A percentile compares a stretch with the other conserved stretches of the same genome.
Conservation (phyloP, 2,329 filamentous ascomycete species). For the Aspergillus piperis region DNA sequence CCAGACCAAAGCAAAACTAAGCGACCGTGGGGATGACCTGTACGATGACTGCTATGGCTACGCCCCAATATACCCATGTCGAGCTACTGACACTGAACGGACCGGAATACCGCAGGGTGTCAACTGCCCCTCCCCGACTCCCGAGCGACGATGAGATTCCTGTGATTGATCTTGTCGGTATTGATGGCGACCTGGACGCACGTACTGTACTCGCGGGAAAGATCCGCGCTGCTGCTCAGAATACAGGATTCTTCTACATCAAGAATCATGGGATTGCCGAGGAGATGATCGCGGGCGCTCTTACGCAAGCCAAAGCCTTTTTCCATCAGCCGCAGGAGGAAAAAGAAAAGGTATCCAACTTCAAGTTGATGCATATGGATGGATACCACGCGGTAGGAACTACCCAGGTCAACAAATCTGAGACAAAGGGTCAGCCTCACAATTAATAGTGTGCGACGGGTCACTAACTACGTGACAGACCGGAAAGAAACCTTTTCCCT, state of each 20-base stretch:
- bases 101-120: constrained; percentile 48
- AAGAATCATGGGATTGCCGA: constrained; percentile 52
- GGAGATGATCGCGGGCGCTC: constrained; percentile 21
- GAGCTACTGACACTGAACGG: constrained; percentile 50
- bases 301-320: constrained; percentile 37
- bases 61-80: constrained; percentile 37
- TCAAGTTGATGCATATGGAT: constrained; percentile 49
- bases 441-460: background rate
- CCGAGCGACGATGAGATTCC: constrained; percentile 53
- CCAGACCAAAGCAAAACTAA: too few species aligned
- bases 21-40: background rate
- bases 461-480: constrained; percentile 37
- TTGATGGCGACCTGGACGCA: constrained; percentile 38
- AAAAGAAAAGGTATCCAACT: constrained; percentile 42
- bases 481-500: constrained; percentile 56
- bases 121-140: constrained; percentile 43
- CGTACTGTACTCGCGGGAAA: constrained; percentile 44
- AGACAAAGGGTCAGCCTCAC: constrained; percentile 37
- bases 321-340: constrained; percentile 50
- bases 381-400: constrained; percentile 45
- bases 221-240: constrained; percentile 51
- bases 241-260: constrained; percentile 60
- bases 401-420: constrained; percentile 35
- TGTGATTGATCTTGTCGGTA: constrained; percentile 53
- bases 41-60: background rate